These are phyloP conservation scores for Nicotiana paniculata DNA, from an alignment of 257 asterid genomes.

Conservation along the genomic window DNA sequence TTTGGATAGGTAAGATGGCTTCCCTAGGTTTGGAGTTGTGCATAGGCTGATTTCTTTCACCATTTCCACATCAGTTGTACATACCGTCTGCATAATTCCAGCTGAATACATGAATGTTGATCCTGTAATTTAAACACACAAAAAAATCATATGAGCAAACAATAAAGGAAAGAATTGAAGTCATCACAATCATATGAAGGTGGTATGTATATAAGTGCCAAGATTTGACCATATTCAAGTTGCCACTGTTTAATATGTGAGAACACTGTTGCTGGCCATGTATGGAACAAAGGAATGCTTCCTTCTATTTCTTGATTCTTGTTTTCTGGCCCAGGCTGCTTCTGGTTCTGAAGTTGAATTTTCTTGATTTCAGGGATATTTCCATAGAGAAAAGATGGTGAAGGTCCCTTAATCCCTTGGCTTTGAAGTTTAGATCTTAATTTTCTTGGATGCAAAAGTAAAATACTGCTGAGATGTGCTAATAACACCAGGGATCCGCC, in stretches of 20 bases:
- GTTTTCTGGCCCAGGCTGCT: neutral
- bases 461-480: constrained; percentile 13
- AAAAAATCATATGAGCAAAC: neutral
- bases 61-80: constrained; percentile 42
- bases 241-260: constrained; percentile 61
- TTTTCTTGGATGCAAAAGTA: constrained; percentile 34
- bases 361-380: constrained; percentile 49
- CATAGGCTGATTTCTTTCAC: constrained; percentile 44
- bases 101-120: constrained; percentile 43
- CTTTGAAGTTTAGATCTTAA: constrained; percentile 34
- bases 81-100: constrained; percentile 50
- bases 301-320: neutral
- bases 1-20: constrained; percentile 52
- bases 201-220: neutral
- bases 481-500: constrained; percentile 19
- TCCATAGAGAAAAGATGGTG: constrained; percentile 46
- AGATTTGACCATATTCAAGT: constrained; percentile 33
- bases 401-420: constrained; percentile 66
- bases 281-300: constrained; percentile 16
- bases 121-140: constrained; percentile 35
- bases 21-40: constrained; percentile 52
- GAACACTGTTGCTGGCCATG: constrained; percentile 44
- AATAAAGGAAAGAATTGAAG: neutral
- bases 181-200: neutral
- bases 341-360: constrained; percentile 16